Percentiles rank a stretch among this genome's conserved stretches.
Conservation (phyloP, 2,329 filamentous ascomycete species). For the Penicillium capsulatum region DNA sequence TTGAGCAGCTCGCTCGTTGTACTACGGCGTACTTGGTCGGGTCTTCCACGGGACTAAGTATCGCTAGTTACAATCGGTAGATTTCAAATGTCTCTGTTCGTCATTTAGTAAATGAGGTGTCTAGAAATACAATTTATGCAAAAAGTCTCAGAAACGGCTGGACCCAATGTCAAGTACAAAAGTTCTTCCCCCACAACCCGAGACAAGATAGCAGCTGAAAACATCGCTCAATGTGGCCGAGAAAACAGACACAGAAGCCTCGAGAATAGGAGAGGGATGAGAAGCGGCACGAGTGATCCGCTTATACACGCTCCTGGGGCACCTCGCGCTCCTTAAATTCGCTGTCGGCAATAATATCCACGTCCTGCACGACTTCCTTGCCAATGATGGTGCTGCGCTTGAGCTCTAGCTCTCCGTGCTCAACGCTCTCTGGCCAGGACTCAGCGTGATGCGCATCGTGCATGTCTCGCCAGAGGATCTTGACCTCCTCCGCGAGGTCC, state of each 20-base stretch:
- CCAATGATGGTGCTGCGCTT: conserved; percentile 36
- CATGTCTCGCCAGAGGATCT: conserved; percentile 46
- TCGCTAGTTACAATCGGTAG: not conserved
- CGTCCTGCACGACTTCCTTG: conserved; percentile 20
- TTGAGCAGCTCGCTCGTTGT: no score
- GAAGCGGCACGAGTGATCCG: no score
- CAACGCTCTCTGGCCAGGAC: conserved; percentile 42
- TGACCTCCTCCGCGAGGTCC: conserved; percentile 33
- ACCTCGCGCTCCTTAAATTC: conserved; percentile 21
- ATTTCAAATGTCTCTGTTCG: conserved; percentile 8
- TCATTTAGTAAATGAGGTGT: conserved; percentile 17
- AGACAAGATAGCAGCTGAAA: conserved; percentile 11
- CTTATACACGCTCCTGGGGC: conserved; percentile 1
- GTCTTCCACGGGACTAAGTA: no score
- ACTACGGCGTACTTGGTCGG: no score
- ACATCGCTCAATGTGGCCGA: conserved; percentile 9
- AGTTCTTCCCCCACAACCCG: conserved; percentile 12
- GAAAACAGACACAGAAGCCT: conserved; percentile 1
- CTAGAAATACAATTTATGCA: conserved; percentile 31
- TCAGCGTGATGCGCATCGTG: conserved; percentile 42
- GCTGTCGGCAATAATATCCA: conserved; percentile 24
- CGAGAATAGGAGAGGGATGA: no score
- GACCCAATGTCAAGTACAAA: conserved; percentile 15
- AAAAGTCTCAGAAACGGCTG: conserved; percentile 12
- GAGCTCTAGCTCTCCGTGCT: conserved; percentile 41